These are phyloP conservation scores for Stevia rebaudiana DNA, from an alignment of 140 eudicot species.

Conservation along the genomic window DNA sequence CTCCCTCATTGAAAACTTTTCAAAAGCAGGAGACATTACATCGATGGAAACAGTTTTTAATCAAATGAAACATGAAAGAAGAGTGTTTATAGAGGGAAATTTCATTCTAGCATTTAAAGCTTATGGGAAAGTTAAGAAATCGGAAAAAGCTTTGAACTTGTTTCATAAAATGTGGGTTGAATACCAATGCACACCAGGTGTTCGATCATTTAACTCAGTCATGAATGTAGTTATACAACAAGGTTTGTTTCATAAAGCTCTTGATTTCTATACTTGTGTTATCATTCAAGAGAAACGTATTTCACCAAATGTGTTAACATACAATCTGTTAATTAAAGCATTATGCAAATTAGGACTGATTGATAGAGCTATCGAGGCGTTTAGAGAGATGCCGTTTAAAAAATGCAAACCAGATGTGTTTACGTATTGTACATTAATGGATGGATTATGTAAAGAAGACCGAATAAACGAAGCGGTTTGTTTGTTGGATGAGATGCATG, in stretches of 20 bases:
- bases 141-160: conserved; percentile 64
- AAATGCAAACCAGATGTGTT: conserved; percentile 69
- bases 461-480: conserved; percentile 80
- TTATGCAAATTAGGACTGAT: conserved; percentile 54
- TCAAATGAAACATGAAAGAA: conserved; percentile 64
- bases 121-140: conserved; percentile 54
- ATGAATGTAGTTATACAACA: conserved; percentile 56
- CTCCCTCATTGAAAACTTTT: conserved; percentile 54
- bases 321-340: conserved; percentile 64
- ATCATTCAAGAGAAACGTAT: conserved; percentile 23
- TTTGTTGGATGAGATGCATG: conserved; percentile 90
- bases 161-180: conserved; percentile 71
- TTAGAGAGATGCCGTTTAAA: conserved; percentile 60
- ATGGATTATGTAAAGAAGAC: conserved; percentile 77
- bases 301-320: conserved; percentile 60
- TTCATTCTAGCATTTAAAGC: conserved; percentile 67
- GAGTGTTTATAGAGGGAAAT: conserved; percentile 56
- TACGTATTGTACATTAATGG: conserved; percentile 86
- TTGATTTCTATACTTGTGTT: conserved; percentile 48
- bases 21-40: conserved; percentile 50
- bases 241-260: conserved; percentile 44
- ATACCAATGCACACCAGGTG: conserved; percentile 59
- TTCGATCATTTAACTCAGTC: conserved; percentile 80
- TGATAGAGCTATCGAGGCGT: conserved; percentile 53
- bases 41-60: conserved; percentile 51